phyloP scores from a whole-genome alignment of 2,329 filamentous ascomycete species.

The Claviceps sp. region DNA sequence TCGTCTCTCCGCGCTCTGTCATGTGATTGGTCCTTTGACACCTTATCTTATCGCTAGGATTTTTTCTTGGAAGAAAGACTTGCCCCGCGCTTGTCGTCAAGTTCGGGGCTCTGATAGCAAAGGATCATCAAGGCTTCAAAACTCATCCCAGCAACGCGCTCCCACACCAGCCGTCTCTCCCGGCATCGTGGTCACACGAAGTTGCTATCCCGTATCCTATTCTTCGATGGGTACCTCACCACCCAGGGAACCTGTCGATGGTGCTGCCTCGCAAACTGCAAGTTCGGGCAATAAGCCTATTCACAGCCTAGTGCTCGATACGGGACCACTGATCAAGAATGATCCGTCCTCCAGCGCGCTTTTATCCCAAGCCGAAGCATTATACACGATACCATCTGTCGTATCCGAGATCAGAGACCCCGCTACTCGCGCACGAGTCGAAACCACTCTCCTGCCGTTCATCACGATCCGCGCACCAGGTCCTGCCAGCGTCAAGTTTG shows the following conservation, averaged over 20 bases:
- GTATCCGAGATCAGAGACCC: slow-evolving; percentile 80
- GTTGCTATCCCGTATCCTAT: not conserved
- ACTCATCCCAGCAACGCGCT: not conserved
- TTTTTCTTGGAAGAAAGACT: not conserved
- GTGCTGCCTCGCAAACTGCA: slow-evolving; percentile 4
- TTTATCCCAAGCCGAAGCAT: slow-evolving; percentile 57
- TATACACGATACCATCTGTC: slow-evolving; percentile 77
- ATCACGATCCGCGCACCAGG: slow-evolving; percentile 61
- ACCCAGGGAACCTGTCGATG: slow-evolving; percentile 4
- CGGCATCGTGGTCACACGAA: not conserved
- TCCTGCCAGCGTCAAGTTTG: slow-evolving; percentile 63
- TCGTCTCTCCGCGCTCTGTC: no score
- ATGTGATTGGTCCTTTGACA: no score
- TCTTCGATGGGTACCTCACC: slow-evolving; percentile 2
- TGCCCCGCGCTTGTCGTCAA: not conserved
- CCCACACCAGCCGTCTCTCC: not conserved
- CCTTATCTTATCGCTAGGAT: no score
- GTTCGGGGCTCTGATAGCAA: not conserved
- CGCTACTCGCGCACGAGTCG: slow-evolving; percentile 63
- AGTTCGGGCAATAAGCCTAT: slow-evolving; percentile 44
- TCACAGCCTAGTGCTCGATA: slow-evolving; percentile 76
- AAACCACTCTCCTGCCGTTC: slow-evolving; percentile 78
- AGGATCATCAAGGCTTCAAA: not conserved
- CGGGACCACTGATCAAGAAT: slow-evolving; percentile 88
- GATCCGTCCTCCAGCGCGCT: slow-evolving; percentile 75